phyloP scores from a whole-genome alignment of 306 rosid species.

The Prunus davidiana region DNA sequence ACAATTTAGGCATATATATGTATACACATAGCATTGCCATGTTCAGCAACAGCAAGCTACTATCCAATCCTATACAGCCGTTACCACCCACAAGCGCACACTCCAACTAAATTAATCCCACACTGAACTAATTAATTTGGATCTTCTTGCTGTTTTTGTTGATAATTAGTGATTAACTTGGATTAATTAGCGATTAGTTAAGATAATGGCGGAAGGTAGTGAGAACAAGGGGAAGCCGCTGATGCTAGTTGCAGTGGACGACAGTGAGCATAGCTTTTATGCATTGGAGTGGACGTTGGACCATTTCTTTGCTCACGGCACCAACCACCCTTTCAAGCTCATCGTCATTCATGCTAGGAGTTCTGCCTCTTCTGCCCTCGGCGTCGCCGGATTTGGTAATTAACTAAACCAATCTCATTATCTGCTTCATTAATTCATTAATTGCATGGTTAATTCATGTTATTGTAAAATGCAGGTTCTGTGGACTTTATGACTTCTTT shows the following conservation, averaged over 20 bases:
- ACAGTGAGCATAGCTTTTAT: constrained; percentile 35
- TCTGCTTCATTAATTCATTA: background rate
- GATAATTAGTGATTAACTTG: background rate
- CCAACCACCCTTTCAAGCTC: constrained; percentile 20
- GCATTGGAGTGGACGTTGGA: constrained; percentile 42
- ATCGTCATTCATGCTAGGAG: constrained; percentile 30
- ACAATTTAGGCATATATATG: background rate
- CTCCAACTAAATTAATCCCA: background rate
- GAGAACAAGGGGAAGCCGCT: constrained; percentile 12
- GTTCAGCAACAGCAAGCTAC: too few relatives aligned
- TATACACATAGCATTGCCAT: too few relatives aligned
- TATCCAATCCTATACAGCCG: too few relatives aligned
- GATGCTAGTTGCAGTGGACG: constrained; percentile 33
- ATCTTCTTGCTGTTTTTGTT: background rate
- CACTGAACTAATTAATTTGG: background rate
- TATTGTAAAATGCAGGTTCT: constrained; percentile 16
- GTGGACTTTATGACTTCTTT: constrained; percentile 12
- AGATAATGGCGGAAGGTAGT: constrained; percentile 25
- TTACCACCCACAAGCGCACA: too few relatives aligned
- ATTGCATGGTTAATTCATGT: background rate
- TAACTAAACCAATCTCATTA: too few relatives aligned
- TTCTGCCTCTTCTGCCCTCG: constrained; percentile 19
- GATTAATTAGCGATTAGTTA: background rate
- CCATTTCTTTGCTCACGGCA: constrained; percentile 21
- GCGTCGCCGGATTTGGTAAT: constrained; percentile 25